Evolutionary conservation across 1,139 yeast species (phyloP), one percentile per base, ranked within the genome.

Genomic region (Zygoascus meyerae): DNA sequence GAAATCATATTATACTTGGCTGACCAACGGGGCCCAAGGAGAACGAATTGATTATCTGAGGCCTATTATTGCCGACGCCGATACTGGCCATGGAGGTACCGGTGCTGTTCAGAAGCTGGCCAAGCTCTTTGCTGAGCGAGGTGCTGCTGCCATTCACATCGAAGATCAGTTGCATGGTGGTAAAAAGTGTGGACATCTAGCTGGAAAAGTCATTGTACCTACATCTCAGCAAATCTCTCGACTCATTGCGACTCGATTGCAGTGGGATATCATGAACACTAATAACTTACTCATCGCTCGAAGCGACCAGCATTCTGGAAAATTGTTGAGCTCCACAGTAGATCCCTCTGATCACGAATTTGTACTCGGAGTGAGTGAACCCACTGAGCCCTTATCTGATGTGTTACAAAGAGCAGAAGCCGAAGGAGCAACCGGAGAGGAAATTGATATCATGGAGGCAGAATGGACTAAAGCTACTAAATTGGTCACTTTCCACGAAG

Each of bases 81-180:
- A 79, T 53, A 79, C 82, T 57, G 85, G 85, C 8, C 83, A 78
- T 59, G 85, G 85, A n/a, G 83, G 85, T 15, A 66, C 74, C 15
- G 77, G 81, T 2, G 74, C 83, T 0, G 81, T 79, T 15, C 77
- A 78, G 80, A 79, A 79, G 58, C 63, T 77, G 42, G 80, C 83
- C 35, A 80, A 80, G 59, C 59, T 78, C 46, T 80, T 79, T 64
- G 83, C 80, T 15, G 85, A 80, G 59, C 69, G 73, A 18, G 85
- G 85, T 17, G 83, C 83, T 2, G 80, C 84, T 9, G 83, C 78
- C 38, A 75, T 79, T 42, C 85, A 79, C 58, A 63, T 78, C 29
- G 85, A 79, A 54, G 85, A 79, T 60, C 83, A 78, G 59, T 67
- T 79, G 36, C 82, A 77, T 53, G 85, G 84, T 31, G 81, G 82